Evolutionary conservation across 2,329 filamentous ascomycete species (phyloP).

Genomic region (Trichoderma arundinaceum): DNA sequence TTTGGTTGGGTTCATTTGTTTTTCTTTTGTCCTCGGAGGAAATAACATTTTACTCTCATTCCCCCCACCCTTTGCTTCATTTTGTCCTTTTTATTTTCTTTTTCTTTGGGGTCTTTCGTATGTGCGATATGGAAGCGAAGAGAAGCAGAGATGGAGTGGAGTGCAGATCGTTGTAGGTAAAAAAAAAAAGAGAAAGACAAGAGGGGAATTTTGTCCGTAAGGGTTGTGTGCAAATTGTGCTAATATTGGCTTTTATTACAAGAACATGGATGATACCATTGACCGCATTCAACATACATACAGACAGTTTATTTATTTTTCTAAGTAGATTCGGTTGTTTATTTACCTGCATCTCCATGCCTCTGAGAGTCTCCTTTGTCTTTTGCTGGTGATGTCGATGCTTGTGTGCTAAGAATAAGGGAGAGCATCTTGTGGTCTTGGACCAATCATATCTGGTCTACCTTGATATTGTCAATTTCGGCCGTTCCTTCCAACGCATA

Average conservation of each 20-base stretch:
- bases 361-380: slow-evolving; percentile 2
- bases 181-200: not conserved
- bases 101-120: slow-evolving; percentile 30
- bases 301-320: slow-evolving; percentile 27
- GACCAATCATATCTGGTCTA: rapidly evolving
- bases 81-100: slow-evolving; percentile 12
- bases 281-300: slow-evolving; percentile 43
- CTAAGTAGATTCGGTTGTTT: slow-evolving; percentile 26
- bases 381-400: slow-evolving; percentile 3
- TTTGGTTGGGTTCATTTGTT: slow-evolving; percentile 30
- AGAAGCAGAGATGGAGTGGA: slow-evolving; percentile 25
- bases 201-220: slow-evolving; percentile 13
- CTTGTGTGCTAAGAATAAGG: not conserved
- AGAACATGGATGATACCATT: slow-evolving; percentile 52
- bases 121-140: slow-evolving; percentile 21
- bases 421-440: not conserved
- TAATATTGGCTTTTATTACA: slow-evolving; percentile 39
- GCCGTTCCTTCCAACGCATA: not conserved
- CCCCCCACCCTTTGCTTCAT: not conserved
- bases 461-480: not conserved
- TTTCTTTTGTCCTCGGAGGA: slow-evolving; percentile 34
- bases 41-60: slow-evolving; percentile 17
- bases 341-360: slow-evolving; percentile 27
- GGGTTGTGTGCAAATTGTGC: slow-evolving; percentile 35
- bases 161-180: slow-evolving; percentile 17